Evolutionary conservation across 352 stramenopile genomes (phyloP).

Genomic region (Phytophthora litchii): DNA sequence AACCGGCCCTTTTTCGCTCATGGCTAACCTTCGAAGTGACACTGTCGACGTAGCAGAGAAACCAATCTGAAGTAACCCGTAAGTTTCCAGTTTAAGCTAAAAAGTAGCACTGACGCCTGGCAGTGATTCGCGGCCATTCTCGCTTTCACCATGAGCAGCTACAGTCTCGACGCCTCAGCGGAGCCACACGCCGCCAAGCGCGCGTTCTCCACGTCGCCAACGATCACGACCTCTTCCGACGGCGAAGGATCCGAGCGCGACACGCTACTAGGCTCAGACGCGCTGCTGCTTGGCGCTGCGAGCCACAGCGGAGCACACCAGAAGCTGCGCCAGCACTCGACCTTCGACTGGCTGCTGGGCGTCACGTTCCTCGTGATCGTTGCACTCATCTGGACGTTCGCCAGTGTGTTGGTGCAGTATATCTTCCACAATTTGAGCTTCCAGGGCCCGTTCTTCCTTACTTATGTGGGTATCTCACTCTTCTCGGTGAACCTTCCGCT

Average conservation of each 20-base stretch:
- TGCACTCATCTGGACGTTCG: slow-evolving; percentile 84
- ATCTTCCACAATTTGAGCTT: slow-evolving; percentile 90
- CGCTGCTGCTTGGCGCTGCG: slow-evolving; percentile 22
- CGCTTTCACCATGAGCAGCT: slow-evolving; percentile 21
- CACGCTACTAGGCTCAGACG: slow-evolving; percentile 24
- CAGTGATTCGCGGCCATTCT: slow-evolving; percentile 16
- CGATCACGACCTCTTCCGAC: slow-evolving; percentile 26
- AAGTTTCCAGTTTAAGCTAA: too few species aligned
- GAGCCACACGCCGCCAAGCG: slow-evolving; percentile 14
- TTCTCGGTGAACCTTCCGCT: slow-evolving; percentile 87
- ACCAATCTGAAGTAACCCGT: background rate
- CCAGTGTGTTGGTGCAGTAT: slow-evolving; percentile 89
- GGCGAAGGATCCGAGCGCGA: slow-evolving; percentile 31
- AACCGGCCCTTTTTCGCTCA: background rate
- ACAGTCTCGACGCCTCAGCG: slow-evolving; percentile 9
- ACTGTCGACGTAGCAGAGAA: background rate
- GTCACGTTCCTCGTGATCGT: slow-evolving; percentile 77
- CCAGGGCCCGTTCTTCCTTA: slow-evolving; percentile 89
- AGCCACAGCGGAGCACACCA: slow-evolving; percentile 18
- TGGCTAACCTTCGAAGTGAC: background rate
- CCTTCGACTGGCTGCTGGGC: slow-evolving; percentile 73
- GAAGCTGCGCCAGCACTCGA: slow-evolving; percentile 26
- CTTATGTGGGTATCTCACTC: slow-evolving; percentile 87
- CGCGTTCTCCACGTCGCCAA: slow-evolving; percentile 26
- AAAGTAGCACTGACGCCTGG: slow-evolving; percentile 7